Evolutionary conservation across 352 stramenopile genomes (phyloP), one percentile per base, ranked within the genome.

Genomic region (Globisporangium irregulare): DNA sequence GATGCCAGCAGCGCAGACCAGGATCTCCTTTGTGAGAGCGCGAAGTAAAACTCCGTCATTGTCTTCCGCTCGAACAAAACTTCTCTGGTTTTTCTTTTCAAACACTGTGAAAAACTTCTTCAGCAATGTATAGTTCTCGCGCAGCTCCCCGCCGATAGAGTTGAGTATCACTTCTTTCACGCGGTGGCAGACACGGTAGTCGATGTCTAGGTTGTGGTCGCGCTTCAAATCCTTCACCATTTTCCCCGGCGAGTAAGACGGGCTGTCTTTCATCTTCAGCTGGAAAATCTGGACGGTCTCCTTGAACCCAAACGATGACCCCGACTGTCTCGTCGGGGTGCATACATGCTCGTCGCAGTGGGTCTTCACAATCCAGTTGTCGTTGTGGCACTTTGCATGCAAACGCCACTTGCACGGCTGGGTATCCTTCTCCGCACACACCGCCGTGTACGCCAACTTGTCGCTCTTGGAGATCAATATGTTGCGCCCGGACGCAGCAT

Each of bases 11-110:
- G 36, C 36, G 12, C 36, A 41, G 36, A 41, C 4, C 8, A 41
- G 8, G 8, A 41, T 41, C 8, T 9, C 36, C 36, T 41, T 41
- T 41, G 36, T 41, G 8, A 41, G 36, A 41, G 48, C 48, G 48
- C 48, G 48, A 54, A 54, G 20, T 20, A 54, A 27, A 24, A 27
- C 48, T 24, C 48, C 48, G 48, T 54, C 48, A 10, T n/a, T 54
- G 48, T 54, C 48, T 54, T 54, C 20, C 14, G 27, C 48, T 54
- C 48, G 48, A 54, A 54, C 48, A 54, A 54, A 54, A 20, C 48
- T 54, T 22, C 20, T 5, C 48, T 54, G 18, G 48, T 54, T 27
- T 5, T 54, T 54, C 48, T 27, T 24, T 27, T 54, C 48, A 10
- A 54, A 54, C 20, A 27, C 48, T 54, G 48, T 27, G 20, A 54